Conservation (phyloP, 1,139 yeast species). For the Debaryomyces sp. region DNA sequence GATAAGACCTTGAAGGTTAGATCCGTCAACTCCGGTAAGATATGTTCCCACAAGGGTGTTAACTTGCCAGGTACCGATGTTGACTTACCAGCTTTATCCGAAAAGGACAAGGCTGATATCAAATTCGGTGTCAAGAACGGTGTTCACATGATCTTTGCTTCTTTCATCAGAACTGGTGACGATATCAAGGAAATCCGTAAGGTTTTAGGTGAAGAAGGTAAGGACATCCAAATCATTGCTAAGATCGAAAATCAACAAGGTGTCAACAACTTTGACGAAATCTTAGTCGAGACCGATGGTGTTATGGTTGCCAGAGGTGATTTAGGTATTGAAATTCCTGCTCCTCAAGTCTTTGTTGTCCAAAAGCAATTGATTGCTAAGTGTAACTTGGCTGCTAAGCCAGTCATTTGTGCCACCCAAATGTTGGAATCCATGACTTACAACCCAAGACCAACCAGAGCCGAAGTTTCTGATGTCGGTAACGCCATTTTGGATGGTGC, state of each 20-base stretch:
- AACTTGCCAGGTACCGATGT: constrained; percentile 99
- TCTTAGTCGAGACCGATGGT: constrained; percentile 93
- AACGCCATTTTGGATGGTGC: constrained; percentile 99
- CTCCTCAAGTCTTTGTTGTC: constrained; percentile 97
- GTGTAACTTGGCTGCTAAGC: constrained; percentile 99
- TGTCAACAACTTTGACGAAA: constrained; percentile 98
- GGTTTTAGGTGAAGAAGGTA: constrained; percentile 96
- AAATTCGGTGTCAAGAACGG: constrained; percentile 94
- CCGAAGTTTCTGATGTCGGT: constrained; percentile 99
- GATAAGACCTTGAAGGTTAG: constrained; percentile 79
- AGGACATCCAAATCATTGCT: constrained; percentile 91
- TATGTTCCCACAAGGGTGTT: constrained; percentile 98
- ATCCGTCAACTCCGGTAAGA: constrained; percentile 92
- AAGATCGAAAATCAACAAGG: constrained; percentile 99
- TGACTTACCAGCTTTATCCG: constrained; percentile 96
- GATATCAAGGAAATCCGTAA: constrained; percentile 90
- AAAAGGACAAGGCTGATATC: constrained; percentile 91
- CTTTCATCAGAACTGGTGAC: constrained; percentile 92
- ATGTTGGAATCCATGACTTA: constrained; percentile 99
- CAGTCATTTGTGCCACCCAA: constrained; percentile 99
- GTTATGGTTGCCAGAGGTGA: constrained; percentile 99
- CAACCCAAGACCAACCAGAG: constrained; percentile 99
- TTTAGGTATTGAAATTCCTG: constrained; percentile 98
- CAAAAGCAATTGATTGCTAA: constrained; percentile 99
- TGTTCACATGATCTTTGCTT: constrained; percentile 98